Conservation (phyloP, 2,329 filamentous ascomycete species). For the Cladosporium velox region DNA sequence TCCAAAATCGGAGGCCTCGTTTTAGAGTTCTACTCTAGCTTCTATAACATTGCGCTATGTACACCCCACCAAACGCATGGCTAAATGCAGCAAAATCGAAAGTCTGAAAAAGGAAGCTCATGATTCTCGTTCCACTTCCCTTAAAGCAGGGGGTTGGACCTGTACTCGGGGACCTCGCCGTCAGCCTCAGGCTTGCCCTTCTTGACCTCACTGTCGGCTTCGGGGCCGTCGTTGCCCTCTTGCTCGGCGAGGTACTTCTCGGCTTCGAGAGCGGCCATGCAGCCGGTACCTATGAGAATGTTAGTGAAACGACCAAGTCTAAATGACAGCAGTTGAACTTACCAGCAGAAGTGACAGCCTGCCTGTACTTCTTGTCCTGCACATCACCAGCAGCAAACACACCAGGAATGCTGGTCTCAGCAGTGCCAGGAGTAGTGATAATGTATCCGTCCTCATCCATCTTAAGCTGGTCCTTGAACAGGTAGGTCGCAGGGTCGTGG, state of each 20-base stretch:
- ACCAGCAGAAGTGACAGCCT: constrained; percentile 97
- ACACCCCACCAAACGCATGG: constrained; percentile 2
- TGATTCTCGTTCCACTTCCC: background rate
- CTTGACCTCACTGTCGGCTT: constrained; percentile 51
- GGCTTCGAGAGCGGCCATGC: constrained; percentile 91
- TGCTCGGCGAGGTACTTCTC: constrained; percentile 87
- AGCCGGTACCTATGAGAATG: constrained; percentile 72
- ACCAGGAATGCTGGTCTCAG: constrained; percentile 82
- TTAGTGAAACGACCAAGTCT: constrained; percentile 16
- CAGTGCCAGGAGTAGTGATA: constrained; percentile 82
- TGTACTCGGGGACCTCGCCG: constrained; percentile 62
- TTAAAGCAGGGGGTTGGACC: constrained; percentile 64
- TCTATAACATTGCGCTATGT: constrained; percentile 16
- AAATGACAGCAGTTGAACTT: constrained; percentile 44
- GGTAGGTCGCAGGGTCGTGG: constrained; percentile 86
- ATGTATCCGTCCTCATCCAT: constrained; percentile 91
- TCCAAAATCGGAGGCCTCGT: background rate
- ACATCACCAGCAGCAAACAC: constrained; percentile 97
- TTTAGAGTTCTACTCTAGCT: constrained; percentile 14
- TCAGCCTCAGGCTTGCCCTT: constrained; percentile 49
- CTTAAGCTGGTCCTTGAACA: constrained; percentile 88
- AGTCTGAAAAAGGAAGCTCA: background rate
- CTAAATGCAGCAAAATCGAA: constrained; percentile 10
- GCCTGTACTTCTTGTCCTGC: constrained; percentile 96
- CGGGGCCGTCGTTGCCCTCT: constrained; percentile 61